A percentile compares a stretch with the other conserved stretches of the same genome.
Evolutionary conservation across 1,139 yeast genomes (phyloP).

Genomic region (Saccharomyces hybrid): DNA sequence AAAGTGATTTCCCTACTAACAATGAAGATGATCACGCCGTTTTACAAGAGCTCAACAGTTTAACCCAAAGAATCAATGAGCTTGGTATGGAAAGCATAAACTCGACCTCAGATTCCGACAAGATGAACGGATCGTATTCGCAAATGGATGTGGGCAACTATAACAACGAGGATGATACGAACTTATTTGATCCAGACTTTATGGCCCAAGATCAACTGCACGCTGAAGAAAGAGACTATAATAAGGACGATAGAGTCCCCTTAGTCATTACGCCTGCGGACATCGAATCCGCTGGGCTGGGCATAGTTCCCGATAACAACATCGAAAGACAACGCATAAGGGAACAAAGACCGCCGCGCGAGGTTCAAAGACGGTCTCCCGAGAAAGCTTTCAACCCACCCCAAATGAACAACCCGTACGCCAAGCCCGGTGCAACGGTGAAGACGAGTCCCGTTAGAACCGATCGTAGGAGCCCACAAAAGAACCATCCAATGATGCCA

Average conservation of each 20-base stretch:
- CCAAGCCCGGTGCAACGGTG: background rate
- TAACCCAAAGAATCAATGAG: slow-evolving; percentile 18
- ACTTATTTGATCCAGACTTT: slow-evolving; percentile 31
- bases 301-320: background rate
- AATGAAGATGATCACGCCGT: slow-evolving; percentile 1
- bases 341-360: background rate
- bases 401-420: background rate
- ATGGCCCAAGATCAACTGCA: slow-evolving; percentile 26
- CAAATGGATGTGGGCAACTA: background rate
- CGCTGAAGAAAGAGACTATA: slow-evolving; percentile 16
- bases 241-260: slow-evolving; percentile 7
- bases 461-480: background rate
- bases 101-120: background rate
- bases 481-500: background rate
- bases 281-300: background rate
- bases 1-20: background rate
- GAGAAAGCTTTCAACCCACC: background rate
- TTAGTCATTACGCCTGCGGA: background rate
- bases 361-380: background rate
- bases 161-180: slow-evolving; percentile 9
- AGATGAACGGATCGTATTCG: background rate
- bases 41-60: slow-evolving; percentile 10
- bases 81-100: slow-evolving; percentile 11
- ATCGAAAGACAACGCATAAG: slow-evolving; percentile 1
- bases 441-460: background rate